These are phyloP conservation scores for Pholiota adiposa DNA, from an alignment of 1,284 basidiomycete genomes.

Conservation along the genomic window DNA sequence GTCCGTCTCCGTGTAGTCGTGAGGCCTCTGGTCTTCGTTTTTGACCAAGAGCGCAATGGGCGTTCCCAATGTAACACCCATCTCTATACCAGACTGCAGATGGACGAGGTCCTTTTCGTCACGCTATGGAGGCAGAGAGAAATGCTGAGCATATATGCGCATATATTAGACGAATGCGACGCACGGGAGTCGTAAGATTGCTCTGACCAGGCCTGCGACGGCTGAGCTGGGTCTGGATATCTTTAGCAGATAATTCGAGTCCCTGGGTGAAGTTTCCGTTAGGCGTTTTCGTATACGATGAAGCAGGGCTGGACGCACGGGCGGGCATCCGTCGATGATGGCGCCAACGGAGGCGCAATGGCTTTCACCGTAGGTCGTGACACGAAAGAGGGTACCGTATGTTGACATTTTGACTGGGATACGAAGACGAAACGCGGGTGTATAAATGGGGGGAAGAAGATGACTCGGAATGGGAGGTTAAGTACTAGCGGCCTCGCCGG, in stretches of 20 bases:
- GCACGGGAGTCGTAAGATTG: slow-evolving; percentile 92
- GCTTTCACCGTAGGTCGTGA: slow-evolving; percentile 97
- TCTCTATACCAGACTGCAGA: slow-evolving; percentile 94
- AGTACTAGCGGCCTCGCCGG: neutral
- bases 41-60: slow-evolving; percentile 95
- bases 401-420: slow-evolving; percentile 74
- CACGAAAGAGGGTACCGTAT: slow-evolving; percentile 89
- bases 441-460: neutral
- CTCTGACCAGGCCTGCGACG: slow-evolving; percentile 95
- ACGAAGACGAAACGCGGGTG: neutral
- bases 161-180: slow-evolving; percentile 33
- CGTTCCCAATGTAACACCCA: slow-evolving; percentile 95
- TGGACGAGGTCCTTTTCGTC: slow-evolving; percentile 97
- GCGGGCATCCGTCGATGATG: slow-evolving; percentile 97
- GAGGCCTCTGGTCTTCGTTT: slow-evolving; percentile 98
- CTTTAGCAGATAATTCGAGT: slow-evolving; percentile 76
- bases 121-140: slow-evolving; percentile 56
- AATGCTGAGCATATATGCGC: slow-evolving; percentile 10
- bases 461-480: slow-evolving; percentile 8
- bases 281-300: slow-evolving; percentile 1
- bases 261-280: slow-evolving; percentile 57
- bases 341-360: slow-evolving; percentile 98
- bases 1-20: slow-evolving; percentile 99
- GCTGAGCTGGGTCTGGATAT: slow-evolving; percentile 93
- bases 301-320: slow-evolving; percentile 54